Evolutionary conservation across 257 asterid genomes (phyloP), one percentile per base, ranked within the genome.

Genomic region (Solanum peruvianum): DNA sequence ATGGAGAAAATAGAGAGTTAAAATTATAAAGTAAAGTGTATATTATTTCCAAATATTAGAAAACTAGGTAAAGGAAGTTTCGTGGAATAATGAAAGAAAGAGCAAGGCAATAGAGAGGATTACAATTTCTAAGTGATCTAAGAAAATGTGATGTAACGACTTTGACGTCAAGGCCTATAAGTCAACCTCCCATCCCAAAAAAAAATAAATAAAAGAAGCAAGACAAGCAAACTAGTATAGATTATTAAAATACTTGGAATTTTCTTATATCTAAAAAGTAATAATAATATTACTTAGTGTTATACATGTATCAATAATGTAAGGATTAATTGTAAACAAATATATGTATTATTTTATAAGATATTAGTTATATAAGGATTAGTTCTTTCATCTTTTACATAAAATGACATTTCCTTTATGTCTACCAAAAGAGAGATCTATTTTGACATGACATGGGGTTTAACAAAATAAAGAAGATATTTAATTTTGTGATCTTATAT

Each of bases 61-160:
- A 78, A 29, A 58, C 3, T 8, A 20, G 84, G 33, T 41, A 37
- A 70, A 60, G 78, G 94, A 91, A 92, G 88, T 82, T 92, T 93
- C 95, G 82, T 86, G 92, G 98, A 91, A 91, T 29, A 1, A 86
- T 37, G 86, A 70, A 85, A 76, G 98, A 94, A 94, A 81, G 82
- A 87, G 75, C 91, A 12, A 12, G 90, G 93, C 25, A 91, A 86
- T 73, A 52, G 75, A 52, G 84, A 20, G 83, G 87, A 11, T 5
- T 39, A 66, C 39, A 13, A 71, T 33, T 77, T 77, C 16, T 58
- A 78, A 29, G 44, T 84, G 91, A 86, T 29, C 41, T 58, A 81
- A n/a, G 45, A 60, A 3, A 42, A 2, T n/a, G 31, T 90, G 90
- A 90, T 89, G 92, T 73, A 90, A 89, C 70, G 90, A 87, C 91